Evolutionary conservation across 2,329 filamentous ascomycete species (phyloP).

Genomic region (Fusarium redolens): DNA sequence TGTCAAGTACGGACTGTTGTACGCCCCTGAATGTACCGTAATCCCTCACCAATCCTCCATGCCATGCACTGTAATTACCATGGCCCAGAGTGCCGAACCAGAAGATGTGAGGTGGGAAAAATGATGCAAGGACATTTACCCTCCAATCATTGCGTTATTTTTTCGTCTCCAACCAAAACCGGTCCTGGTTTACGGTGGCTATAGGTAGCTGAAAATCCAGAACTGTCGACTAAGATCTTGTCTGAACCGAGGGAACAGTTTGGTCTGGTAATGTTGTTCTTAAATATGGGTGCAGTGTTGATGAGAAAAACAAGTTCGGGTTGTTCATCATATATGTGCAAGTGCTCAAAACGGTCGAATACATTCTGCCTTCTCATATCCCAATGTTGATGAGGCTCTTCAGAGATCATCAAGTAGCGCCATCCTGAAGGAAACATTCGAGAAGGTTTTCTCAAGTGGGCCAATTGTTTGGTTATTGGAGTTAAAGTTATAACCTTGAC

Average conservation of each 20-base stretch:
- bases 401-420: neutral
- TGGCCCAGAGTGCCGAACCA: conserved; percentile 14
- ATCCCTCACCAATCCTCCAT: conserved; percentile 13
- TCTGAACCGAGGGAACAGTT: conserved; percentile 30
- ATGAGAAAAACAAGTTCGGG: neutral
- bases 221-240: neutral
- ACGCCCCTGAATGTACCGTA: neutral
- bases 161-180: neutral
- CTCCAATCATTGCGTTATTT: conserved; percentile 40
- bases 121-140: conserved; percentile 30
- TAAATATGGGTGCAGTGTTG: neutral
- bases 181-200: conserved; percentile 19
- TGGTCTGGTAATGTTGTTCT: neutral
- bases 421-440: neutral
- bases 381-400: neutral
- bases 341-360: neutral
- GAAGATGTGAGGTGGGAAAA: conserved; percentile 21
- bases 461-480: neutral
- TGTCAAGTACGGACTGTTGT: neutral
- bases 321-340: neutral
- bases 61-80: conserved; percentile 6
- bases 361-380: neutral
- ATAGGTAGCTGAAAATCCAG: conserved; percentile 20
- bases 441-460: conserved; percentile 37
- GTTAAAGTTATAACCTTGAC: neutral